Conservation (phyloP, 139 green algal species). For the Volvox reticuliferus region DNA sequence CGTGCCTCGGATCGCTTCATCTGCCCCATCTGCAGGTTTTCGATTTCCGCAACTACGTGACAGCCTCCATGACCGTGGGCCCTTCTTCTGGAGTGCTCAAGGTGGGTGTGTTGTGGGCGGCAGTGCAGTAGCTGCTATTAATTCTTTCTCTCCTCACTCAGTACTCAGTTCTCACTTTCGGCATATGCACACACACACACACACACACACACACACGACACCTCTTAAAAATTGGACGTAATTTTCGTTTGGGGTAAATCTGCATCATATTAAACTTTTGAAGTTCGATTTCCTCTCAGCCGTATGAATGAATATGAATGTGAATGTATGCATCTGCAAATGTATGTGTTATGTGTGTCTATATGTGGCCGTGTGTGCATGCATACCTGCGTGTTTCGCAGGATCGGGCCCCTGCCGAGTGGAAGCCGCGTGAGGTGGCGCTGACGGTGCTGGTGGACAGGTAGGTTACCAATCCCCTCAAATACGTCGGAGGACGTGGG, state of each 20-base stretch:
- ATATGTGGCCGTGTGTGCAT: background rate
- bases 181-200: no score
- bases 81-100: conserved; percentile 62
- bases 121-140: no score
- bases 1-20: background rate
- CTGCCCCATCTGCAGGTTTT: conserved; percentile 21
- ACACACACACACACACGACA: no score
- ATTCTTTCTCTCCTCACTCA: no score
- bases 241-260: no score
- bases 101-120: background rate
- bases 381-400: conserved; percentile 2
- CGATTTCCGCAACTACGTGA: conserved; percentile 67
- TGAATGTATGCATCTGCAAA: background rate
- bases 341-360: background rate
- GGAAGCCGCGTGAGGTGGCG: conserved; percentile 81
- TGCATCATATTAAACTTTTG: no score
- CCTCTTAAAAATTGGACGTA: no score
- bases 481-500: no score
- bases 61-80: conserved; percentile 69
- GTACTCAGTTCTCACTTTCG: no score
- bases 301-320: no score
- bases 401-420: conserved; percentile 57
- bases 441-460: conserved; percentile 84
- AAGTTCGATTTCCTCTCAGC: no score
- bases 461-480: conserved; percentile 30